A percentile compares a stretch with the other conserved stretches of the same genome.
Conservation (phyloP, 352 stramenopile species). For the Pythium coloratum region DNA sequence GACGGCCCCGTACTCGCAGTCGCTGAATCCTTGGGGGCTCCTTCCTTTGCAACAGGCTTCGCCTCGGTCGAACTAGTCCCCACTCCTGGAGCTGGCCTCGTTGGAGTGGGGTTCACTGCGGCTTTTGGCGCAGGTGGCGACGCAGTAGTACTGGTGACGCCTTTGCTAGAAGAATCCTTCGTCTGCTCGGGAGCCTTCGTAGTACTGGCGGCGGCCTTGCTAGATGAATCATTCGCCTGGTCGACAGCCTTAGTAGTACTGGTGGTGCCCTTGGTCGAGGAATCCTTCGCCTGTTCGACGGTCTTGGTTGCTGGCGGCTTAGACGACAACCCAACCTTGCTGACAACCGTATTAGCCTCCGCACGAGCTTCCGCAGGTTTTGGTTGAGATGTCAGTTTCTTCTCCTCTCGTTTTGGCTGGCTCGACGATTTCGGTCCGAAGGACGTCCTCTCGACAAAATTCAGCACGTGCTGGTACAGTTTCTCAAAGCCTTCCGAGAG, state of each 20-base stretch:
- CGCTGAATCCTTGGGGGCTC: not conserved
- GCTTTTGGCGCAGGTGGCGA: not conserved
- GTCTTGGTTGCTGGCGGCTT: not conserved
- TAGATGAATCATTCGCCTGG: too few species aligned
- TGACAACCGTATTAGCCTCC: not conserved
- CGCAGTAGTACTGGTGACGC: too few species aligned
- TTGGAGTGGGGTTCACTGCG: not conserved
- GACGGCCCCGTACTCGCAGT: not conserved
- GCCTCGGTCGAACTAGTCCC: not conserved
- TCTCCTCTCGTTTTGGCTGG: constrained; percentile 8
- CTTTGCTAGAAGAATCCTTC: not conserved
- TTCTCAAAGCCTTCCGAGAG: constrained; percentile 65
- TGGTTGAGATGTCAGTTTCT: not conserved
- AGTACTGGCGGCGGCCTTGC: too few species aligned
- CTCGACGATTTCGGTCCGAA: not conserved
- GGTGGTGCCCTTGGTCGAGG: not conserved
- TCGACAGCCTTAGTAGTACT: not conserved
- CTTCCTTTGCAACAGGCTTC: not conserved
- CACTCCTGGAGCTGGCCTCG: not conserved
- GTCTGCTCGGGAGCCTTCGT: not conserved
- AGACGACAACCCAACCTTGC: not conserved
- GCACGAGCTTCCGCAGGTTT: not conserved
- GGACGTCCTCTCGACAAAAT: constrained; percentile 25
- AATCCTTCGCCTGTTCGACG: not conserved
- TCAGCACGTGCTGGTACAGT: constrained; percentile 48